phyloP scores from a whole-genome alignment of 495 filamentous ascomycete genomes.

The Penicillium psychrofluorescens region DNA sequence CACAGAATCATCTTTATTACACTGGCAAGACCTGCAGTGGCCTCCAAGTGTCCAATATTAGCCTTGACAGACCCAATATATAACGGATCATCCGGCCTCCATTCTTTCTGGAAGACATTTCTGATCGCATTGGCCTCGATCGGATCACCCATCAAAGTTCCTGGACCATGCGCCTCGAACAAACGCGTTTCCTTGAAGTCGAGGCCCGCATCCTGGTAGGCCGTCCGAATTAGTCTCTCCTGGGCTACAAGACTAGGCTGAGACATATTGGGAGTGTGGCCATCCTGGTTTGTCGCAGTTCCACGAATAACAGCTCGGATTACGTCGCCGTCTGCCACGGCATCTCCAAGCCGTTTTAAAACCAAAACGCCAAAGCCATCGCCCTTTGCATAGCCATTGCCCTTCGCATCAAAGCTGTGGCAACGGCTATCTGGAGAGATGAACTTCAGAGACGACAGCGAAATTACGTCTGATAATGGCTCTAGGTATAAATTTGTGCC shows the following conservation, averaged over 20 bases:
- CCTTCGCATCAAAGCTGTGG: conserved; percentile 26
- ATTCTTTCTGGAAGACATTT: conserved; percentile 7
- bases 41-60: conserved; percentile 33
- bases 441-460: conserved; percentile 8
- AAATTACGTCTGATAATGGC: conserved; percentile 24
- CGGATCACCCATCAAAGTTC: conserved; percentile 54
- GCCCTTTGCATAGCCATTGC: conserved; percentile 25
- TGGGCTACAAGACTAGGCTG: conserved; percentile 51
- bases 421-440: conserved; percentile 26
- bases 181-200: conserved; percentile 13
- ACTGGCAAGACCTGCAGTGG: conserved; percentile 22
- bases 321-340: conserved; percentile 25
- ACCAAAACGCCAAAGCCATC: conserved; percentile 27
- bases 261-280: conserved; percentile 21
- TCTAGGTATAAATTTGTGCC: too few species aligned
- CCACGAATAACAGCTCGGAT: conserved; percentile 39
- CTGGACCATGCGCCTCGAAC: conserved; percentile 41
- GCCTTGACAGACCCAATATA: conserved; percentile 29
- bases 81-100: conserved; percentile 1
- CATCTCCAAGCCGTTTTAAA: conserved; percentile 30
- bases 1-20: conserved; percentile 27
- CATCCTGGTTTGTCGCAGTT: conserved; percentile 36
- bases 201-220: conserved; percentile 41
- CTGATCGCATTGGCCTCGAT: conserved; percentile 51
- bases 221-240: conserved; percentile 43